Base-by-base conservation (phyloP, 164 flowering plant genomes). In the Chimonanthus praecox region DNA sequence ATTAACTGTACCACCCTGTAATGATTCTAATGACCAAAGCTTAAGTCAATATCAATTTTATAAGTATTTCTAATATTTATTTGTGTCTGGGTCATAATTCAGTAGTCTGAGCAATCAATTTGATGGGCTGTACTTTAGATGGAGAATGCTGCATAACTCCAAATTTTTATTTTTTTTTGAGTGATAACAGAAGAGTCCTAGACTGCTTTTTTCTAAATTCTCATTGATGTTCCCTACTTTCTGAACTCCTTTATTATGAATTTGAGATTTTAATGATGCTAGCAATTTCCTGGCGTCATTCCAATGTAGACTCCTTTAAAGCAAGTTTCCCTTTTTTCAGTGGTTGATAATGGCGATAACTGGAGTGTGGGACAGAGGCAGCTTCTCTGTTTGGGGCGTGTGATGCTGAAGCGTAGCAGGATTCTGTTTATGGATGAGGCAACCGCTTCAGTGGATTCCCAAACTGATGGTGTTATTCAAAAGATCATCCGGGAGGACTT, bases 331-430 rank as follows among this genome's bases (percentile, higher is more conserved):
- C 54, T 21, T 45, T 47, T 71, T 49, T 47, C 49, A 95, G 99
- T 96, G 82, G 92, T 84, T 69, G 99, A 90, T 74, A 86, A 83
- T 79, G 99, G 99, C 33, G 98, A 92, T 49, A 96, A 96, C 69
- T 96, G 99, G 99, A 96, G 99, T 58, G 95, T 94, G 77, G 99
- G 99, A 21, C 95, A 94, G 73, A 90, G 98, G 80, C 99, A 94
- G 76, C 96, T 94, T 74, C 92, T 96, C 0, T 96, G 99, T 75
- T 76, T 96, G 72, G 99, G 94, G 4, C 68, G 99, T 18, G 97
- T 96, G 6, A 90, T 96, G 93, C 81, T 96, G 18, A 96, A 96
- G 82, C 88, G 70, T 51, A 96, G 97, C 85, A 77, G 90, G 46
- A 82, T 96, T 48, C 71, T 96, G 87, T 94, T 96, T 62, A 86